These are phyloP conservation scores for Penicillium samsonianum DNA, from an alignment of 495 filamentous ascomycete species.

Conservation along the genomic window DNA sequence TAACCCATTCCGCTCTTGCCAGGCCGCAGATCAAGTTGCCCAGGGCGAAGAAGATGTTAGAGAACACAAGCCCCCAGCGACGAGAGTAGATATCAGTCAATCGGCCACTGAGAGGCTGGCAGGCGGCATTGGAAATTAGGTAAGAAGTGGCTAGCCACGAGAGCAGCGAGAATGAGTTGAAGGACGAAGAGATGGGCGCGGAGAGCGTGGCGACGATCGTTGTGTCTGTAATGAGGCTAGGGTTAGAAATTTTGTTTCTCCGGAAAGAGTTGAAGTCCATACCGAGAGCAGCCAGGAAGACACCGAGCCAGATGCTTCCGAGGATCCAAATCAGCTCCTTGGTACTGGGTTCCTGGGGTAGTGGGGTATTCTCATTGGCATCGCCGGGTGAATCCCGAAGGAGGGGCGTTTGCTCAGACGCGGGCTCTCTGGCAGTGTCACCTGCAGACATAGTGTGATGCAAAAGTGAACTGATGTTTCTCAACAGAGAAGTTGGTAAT, in stretches of 20 bases:
- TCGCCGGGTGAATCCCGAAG: slow-evolving; percentile 30
- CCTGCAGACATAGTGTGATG: slow-evolving; percentile 23
- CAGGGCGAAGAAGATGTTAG: slow-evolving; percentile 74
- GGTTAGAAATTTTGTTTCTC: background rate
- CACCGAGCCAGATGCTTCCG: slow-evolving; percentile 67
- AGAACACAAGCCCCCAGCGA: slow-evolving; percentile 73
- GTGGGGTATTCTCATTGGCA: slow-evolving; percentile 23
- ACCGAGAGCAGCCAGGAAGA: slow-evolving; percentile 79
- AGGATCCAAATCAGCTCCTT: slow-evolving; percentile 47
- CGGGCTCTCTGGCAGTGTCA: slow-evolving; percentile 19
- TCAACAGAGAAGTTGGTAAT: background rate
- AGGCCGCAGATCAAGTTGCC: slow-evolving; percentile 88
- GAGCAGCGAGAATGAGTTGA: slow-evolving; percentile 77
- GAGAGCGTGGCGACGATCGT: slow-evolving; percentile 86
- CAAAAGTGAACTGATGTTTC: background rate
- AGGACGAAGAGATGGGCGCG: slow-evolving; percentile 81
- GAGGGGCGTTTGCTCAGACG: slow-evolving; percentile 46
- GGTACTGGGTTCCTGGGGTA: slow-evolving; percentile 43
- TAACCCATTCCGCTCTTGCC: slow-evolving; percentile 64
- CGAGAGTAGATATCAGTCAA: slow-evolving; percentile 89
- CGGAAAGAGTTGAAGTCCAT: slow-evolving; percentile 7
- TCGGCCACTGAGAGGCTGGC: slow-evolving; percentile 80
- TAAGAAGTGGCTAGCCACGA: slow-evolving; percentile 92
- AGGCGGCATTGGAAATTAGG: slow-evolving; percentile 85
- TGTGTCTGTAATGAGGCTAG: slow-evolving; percentile 50